Evolutionary conservation across 2,329 filamentous ascomycete species (phyloP).

Genomic region (Aspergillus tanneri): DNA sequence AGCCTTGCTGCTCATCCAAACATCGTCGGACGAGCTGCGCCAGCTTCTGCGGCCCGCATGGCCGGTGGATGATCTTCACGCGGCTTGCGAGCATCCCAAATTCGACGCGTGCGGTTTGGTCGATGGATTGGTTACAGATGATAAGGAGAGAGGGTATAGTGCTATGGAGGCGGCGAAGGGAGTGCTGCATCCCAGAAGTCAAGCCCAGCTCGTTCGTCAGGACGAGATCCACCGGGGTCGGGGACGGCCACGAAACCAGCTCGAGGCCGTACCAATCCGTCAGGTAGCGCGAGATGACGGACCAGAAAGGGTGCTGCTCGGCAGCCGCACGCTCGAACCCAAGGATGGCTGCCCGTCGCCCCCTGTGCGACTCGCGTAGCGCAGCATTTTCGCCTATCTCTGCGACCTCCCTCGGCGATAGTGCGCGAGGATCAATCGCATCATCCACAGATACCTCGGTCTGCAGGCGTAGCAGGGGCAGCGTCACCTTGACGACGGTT

Average conservation of each 20-base stretch:
- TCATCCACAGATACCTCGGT: slow-evolving; percentile 22
- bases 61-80: slow-evolving; percentile 41
- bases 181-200: slow-evolving; percentile 12
- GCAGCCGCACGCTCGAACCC: slow-evolving; percentile 25
- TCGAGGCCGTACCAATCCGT: slow-evolving; percentile 40
- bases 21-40: slow-evolving; percentile 37
- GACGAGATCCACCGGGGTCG: slow-evolving; percentile 33
- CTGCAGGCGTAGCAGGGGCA: slow-evolving; percentile 42
- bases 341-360: slow-evolving; percentile 31
- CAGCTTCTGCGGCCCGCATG: slow-evolving; percentile 44
- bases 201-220: slow-evolving; percentile 35
- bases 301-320: slow-evolving; percentile 24
- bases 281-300: slow-evolving; percentile 32
- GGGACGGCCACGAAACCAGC: slow-evolving; percentile 31
- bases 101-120: slow-evolving; percentile 31
- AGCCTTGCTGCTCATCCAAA: slow-evolving; percentile 17
- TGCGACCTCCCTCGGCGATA: slow-evolving; percentile 18
- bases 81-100: slow-evolving; percentile 33
- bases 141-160: slow-evolving; percentile 37
- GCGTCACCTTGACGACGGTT: slow-evolving; percentile 54
- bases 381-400: slow-evolving; percentile 22
- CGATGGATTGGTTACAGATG: slow-evolving; percentile 38
- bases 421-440: slow-evolving; percentile 14
- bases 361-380: slow-evolving; percentile 27
- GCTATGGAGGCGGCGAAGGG: background rate